Conservation (phyloP, 73 alveolate species). For the Stentor coeruleus region DNA sequence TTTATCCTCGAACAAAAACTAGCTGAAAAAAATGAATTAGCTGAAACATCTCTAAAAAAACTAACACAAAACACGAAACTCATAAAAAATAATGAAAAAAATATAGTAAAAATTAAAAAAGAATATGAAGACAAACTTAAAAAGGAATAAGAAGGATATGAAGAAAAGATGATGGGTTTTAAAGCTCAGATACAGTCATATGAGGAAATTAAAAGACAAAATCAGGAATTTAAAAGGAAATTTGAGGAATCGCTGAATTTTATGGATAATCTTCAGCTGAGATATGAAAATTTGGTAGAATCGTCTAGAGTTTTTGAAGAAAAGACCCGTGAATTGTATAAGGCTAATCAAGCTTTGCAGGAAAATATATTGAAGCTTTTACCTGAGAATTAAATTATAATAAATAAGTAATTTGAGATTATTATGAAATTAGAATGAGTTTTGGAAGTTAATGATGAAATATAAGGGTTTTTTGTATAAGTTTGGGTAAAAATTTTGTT, state of each 20-base stretch:
- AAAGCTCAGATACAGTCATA: too few relatives aligned
- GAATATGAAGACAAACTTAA: slow-evolving; percentile 19
- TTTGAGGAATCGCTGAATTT: neutral
- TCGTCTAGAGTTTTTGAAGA: slow-evolving; percentile 13
- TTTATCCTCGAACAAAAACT: neutral
- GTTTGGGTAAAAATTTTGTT: too few relatives aligned
- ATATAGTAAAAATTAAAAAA: neutral
- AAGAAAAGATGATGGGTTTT: neutral
- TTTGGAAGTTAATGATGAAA: too few relatives aligned
- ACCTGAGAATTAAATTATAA: neutral
- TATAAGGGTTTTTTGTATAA: too few relatives aligned
- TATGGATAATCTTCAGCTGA: neutral
- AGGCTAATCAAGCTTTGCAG: slow-evolving; percentile 22
- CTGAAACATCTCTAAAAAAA: neutral
- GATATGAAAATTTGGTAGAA: neutral
- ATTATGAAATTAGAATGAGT: too few relatives aligned
- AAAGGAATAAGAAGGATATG: neutral
- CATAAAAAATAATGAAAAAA: neutral
- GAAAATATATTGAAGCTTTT: neutral
- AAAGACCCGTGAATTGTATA: slow-evolving; percentile 16
- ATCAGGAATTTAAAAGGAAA: neutral
- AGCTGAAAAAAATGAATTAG: neutral
- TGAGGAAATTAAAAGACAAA: neutral
- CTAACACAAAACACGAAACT: neutral
- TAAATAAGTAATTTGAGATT: neutral